Base-by-base conservation (phyloP, 2,329 filamentous ascomycete genomes). In the Diaporthe citri region DNA sequence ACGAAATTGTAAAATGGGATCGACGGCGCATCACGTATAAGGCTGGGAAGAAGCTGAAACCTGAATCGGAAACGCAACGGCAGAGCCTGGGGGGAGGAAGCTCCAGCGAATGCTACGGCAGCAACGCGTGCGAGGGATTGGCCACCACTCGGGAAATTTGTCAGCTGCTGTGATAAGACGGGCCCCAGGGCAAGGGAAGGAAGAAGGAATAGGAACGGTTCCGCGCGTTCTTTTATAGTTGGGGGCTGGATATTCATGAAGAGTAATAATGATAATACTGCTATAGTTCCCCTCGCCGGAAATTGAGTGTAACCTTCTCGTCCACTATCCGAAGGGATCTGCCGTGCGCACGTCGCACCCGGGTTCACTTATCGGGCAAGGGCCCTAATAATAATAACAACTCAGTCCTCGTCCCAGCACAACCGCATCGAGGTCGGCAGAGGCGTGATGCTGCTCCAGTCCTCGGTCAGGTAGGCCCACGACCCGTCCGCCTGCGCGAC, bases 381-480 rank as follows among this genome's bases (percentile, higher is more conserved):
- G 55, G 15, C 55, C 55, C 52, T 6, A 55, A 55, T 55, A 17
- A 55, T 25, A 5, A 34, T 10, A 10, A 28, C 15, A 15, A 31
- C 1, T 43, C 22, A 48, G 41, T 56, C 31, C 66, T 70, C 72
- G 55, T 83, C 81, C 70, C 81, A 83, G 74, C 80, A 81, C 72
- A 83, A 79, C 72, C 79, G 80, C 82, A 83, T 83, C 31, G 81
- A 91, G 31, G 85, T 73, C 22, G 75, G 75, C 20, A 76, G 39
- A 3, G 75, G 75, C 56, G 56, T 46, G 15, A 76, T 48, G 64
- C 69, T 73, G 22, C 90, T 89, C 85, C 92, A 91, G 79, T 94
- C 91, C 82, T 93, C 90, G 51, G 89, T 88, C 86, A 94, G 85
- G 81, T 94, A 95, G 9, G 89, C 84, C 13, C 86, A 89, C 81